A percentile compares a stretch with the other conserved stretches of the same genome.
Evolutionary conservation across 1,284 basidiomycete genomes (phyloP).

Genomic region (Melampsora larici-populina): DNA sequence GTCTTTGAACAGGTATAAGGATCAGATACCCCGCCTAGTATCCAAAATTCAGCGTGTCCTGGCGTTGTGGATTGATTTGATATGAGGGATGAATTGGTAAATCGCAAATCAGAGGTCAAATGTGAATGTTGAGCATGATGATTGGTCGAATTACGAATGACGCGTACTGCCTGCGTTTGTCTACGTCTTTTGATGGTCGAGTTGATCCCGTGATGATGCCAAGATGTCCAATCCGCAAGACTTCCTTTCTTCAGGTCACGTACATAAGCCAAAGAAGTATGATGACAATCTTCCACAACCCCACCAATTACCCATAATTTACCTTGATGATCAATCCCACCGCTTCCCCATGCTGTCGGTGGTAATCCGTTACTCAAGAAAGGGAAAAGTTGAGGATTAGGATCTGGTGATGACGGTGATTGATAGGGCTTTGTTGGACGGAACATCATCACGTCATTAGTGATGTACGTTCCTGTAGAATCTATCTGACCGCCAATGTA

Average conservation of each 20-base stretch:
- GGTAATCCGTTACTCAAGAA: not conserved
- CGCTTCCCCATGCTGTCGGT: not conserved
- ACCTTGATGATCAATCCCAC: not conserved
- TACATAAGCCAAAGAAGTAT: not conserved
- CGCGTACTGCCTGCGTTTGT: not conserved
- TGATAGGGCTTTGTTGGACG: not conserved
- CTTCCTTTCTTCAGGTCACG: not conserved
- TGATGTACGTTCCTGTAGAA: conserved; percentile 2
- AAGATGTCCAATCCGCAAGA: not conserved
- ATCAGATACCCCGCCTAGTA: not conserved
- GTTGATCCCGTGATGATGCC: not conserved
- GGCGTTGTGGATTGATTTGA: not conserved
- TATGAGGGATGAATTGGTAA: not conserved
- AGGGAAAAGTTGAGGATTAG: conserved; percentile 6
- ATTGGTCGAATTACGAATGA: not conserved
- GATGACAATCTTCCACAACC: not conserved
- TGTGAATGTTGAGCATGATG: not conserved
- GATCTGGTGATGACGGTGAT: not conserved
- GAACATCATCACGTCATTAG: conserved; percentile 1
- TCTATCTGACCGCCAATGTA: conserved; percentile 6
- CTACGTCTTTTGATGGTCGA: not conserved
- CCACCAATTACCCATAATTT: not conserved
- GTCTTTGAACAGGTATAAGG: not conserved
- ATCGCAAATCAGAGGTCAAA: not conserved
- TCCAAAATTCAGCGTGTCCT: not conserved